Conservation (phyloP, 2,329 filamentous ascomycete species). For the Dothideomycetes sp. region DNA sequence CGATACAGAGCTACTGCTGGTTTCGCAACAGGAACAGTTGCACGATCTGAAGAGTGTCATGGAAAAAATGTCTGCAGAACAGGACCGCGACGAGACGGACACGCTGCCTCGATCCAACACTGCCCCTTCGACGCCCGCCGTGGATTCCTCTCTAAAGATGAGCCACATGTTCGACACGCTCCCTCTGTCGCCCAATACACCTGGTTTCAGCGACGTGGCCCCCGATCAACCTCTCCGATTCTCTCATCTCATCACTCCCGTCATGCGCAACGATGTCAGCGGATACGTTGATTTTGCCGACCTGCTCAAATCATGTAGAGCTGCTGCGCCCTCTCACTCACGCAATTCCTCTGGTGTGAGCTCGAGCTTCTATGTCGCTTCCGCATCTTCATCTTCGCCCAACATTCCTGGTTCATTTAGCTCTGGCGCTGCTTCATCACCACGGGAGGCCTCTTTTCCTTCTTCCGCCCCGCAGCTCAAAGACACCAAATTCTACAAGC, state of each 20-base stretch:
- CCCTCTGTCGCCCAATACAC: slow-evolving; percentile 41
- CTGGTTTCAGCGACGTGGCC: slow-evolving; percentile 42
- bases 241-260: slow-evolving; percentile 70
- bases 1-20: slow-evolving; percentile 76
- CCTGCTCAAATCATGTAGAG: slow-evolving; percentile 58
- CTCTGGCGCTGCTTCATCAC: slow-evolving; percentile 27
- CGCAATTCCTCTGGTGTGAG: slow-evolving; percentile 58
- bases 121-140: slow-evolving; percentile 71
- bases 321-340: slow-evolving; percentile 47
- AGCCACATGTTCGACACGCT: slow-evolving; percentile 53
- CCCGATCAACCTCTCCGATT: slow-evolving; percentile 63
- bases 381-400: slow-evolving; percentile 26
- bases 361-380: slow-evolving; percentile 23
- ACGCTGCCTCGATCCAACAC: slow-evolving; percentile 50
- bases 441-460: slow-evolving; percentile 24
- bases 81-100: slow-evolving; percentile 60
- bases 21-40: slow-evolving; percentile 87
- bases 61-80: slow-evolving; percentile 70
- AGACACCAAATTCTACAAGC: slow-evolving; percentile 91
- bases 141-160: slow-evolving; percentile 48
- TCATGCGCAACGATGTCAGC: slow-evolving; percentile 71
- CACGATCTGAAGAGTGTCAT: slow-evolving; percentile 85
- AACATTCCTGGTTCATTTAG: slow-evolving; percentile 36
- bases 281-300: slow-evolving; percentile 79
- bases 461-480: slow-evolving; percentile 55